phyloP scores from a whole-genome alignment of 169 alveolate genomes.

The Eimeria acervulina region DNA sequence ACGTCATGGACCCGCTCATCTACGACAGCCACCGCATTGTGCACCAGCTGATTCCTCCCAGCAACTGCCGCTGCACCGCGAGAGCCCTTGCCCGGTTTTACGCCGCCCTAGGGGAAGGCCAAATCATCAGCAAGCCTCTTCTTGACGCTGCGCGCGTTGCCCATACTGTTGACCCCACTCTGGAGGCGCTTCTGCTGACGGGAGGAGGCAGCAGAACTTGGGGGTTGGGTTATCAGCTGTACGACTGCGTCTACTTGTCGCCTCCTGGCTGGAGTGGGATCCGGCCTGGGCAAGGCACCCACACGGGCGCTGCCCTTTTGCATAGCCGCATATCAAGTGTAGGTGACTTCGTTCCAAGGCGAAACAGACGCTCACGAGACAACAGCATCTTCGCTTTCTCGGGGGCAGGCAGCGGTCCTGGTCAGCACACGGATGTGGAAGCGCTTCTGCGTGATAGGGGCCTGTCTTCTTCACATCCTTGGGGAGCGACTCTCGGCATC shows the following conservation, averaged over 20 bases:
- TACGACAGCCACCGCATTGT: constrained; percentile 85
- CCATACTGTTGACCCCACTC: constrained; percentile 83
- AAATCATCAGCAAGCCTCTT: constrained; percentile 72
- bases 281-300: constrained; percentile 58
- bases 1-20: constrained; percentile 87
- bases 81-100: constrained; percentile 84
- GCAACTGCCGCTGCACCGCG: constrained; percentile 87
- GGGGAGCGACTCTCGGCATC: constrained; percentile 70
- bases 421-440: constrained; percentile 3
- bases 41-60: constrained; percentile 86
- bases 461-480: constrained; percentile 44
- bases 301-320: not conserved
- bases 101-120: constrained; percentile 82
- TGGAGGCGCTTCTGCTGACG: constrained; percentile 86
- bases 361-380: constrained; percentile 21
- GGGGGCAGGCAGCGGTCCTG: constrained; percentile 22
- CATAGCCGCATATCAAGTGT: constrained; percentile 45
- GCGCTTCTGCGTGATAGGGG: constrained; percentile 59
- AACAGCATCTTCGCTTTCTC: not conserved
- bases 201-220: constrained; percentile 87
- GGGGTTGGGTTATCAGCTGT: constrained; percentile 88
- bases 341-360: not conserved
- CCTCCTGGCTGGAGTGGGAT: constrained; percentile 42
- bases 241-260: constrained; percentile 79
- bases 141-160: constrained; percentile 76